Evolutionary conservation across 2,329 filamentous ascomycete genomes (phyloP).

Genomic region (Colletotrichum sp.): DNA sequence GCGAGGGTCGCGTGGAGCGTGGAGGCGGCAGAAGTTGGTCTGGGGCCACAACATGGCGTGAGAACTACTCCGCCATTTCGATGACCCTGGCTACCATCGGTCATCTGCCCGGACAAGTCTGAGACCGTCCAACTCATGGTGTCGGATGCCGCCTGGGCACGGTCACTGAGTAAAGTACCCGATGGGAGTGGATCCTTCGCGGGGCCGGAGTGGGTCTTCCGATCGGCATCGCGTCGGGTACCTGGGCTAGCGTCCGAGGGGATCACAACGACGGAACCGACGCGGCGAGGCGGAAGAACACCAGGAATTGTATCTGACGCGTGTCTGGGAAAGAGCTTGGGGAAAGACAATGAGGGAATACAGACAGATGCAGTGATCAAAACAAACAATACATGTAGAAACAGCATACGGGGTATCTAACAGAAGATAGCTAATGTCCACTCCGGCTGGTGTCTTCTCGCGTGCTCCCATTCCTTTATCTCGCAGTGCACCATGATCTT

Average conservation of each 20-base stretch:
- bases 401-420: neutral
- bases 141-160: neutral
- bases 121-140: neutral
- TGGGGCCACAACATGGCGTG: neutral
- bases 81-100: neutral
- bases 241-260: neutral
- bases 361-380: neutral
- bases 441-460: neutral
- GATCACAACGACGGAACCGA: neutral
- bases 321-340: rapidly evolving
- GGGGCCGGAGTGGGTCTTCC: neutral
- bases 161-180: neutral
- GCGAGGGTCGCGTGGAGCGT: neutral
- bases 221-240: slow-evolving; percentile 14
- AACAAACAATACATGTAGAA: neutral
- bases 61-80: neutral
- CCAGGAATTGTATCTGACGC: rapidly evolving
- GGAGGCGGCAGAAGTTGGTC: neutral
- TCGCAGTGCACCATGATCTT: neutral
- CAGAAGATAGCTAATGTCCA: neutral
- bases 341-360: neutral
- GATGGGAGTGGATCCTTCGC: neutral
- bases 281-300: neutral
- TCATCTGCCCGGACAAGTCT: neutral
- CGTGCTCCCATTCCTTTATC: neutral